Percentiles rank a stretch among this genome's conserved stretches.
Conservation (phyloP, 108 stramenopile genomes). For the Nitzschia sp. region DNA sequence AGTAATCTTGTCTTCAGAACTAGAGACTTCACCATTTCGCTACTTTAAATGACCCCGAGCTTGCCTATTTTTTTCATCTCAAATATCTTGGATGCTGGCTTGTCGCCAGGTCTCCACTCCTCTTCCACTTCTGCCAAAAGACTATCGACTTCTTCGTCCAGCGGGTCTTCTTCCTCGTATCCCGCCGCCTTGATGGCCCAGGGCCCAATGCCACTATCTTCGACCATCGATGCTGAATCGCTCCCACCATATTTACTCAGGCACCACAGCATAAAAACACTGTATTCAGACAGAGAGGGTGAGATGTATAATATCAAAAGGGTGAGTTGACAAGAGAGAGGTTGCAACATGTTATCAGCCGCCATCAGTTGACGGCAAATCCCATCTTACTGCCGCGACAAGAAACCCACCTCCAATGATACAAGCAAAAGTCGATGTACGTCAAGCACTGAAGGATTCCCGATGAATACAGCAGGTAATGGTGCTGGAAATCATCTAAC, state of each 20-base stretch:
- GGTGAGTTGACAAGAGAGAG: too few relatives aligned
- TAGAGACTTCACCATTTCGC: not conserved
- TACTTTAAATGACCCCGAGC: not conserved
- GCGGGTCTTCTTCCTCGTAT: not conserved
- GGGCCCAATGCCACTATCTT: slow-evolving; percentile 5
- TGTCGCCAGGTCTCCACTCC: not conserved
- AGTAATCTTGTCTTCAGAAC: not conserved
- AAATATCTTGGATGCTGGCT: not conserved
- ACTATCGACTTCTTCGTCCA: not conserved
- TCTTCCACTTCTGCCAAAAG: not conserved
- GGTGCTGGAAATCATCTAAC: slow-evolving; percentile 33
- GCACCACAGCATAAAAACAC: not conserved
- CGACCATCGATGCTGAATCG: slow-evolving; percentile 1
- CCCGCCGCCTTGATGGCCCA: not conserved
- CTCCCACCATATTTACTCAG: not conserved
- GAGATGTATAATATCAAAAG: too few relatives aligned
- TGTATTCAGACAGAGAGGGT: not conserved
- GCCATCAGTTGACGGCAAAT: too few relatives aligned
- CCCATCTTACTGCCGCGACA: too few relatives aligned
- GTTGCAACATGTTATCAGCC: too few relatives aligned
- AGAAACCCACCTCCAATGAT: slow-evolving; percentile 11
- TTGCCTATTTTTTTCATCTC: not conserved
- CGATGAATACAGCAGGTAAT: slow-evolving; percentile 1
- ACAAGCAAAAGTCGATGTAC: slow-evolving; percentile 10
- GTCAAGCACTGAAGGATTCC: not conserved